A percentile compares a stretch with the other conserved stretches of the same genome.
Conservation (phyloP, 2,329 filamentous ascomycete genomes). For the Tolypocladium cylindrosporum region DNA sequence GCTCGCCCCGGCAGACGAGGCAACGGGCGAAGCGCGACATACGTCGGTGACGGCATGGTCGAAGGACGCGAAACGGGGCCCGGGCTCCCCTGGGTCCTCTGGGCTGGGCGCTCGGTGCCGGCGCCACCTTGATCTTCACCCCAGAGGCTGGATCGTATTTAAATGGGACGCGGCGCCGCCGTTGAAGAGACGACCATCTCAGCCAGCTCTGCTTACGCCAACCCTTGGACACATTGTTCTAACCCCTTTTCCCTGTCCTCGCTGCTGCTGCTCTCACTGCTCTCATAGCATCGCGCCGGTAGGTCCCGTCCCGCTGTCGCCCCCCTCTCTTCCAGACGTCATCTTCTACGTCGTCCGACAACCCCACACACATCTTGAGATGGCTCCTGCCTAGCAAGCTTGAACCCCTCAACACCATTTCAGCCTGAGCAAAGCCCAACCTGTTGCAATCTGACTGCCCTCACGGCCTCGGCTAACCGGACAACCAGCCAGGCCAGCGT, state of each 20-base stretch:
- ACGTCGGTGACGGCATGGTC: too few relatives aligned
- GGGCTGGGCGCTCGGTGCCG: background rate
- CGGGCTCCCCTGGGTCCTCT: background rate
- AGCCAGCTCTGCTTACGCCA: background rate
- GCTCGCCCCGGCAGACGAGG: background rate
- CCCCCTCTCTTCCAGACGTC: background rate
- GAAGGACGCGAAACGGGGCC: background rate
- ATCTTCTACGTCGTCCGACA: background rate
- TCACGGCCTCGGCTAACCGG: background rate
- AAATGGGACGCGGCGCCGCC: background rate
- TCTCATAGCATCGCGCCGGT: background rate
- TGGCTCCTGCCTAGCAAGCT: background rate
- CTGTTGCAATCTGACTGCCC: background rate
- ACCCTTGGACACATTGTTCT: background rate
- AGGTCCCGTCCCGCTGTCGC: background rate
- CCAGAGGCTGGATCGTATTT: background rate
- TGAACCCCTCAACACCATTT: too few relatives aligned
- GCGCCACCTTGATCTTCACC: background rate
- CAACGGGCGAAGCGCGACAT: too few relatives aligned
- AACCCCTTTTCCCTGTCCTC: background rate
- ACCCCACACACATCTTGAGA: background rate
- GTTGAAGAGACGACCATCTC: background rate
- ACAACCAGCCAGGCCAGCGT: background rate
- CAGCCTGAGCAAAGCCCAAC: background rate
- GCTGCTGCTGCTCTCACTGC: background rate